Percentiles rank a stretch among this genome's conserved stretches.
Conservation (phyloP, 2,329 filamentous ascomycete species). For the Trichoderma simmonsii region DNA sequence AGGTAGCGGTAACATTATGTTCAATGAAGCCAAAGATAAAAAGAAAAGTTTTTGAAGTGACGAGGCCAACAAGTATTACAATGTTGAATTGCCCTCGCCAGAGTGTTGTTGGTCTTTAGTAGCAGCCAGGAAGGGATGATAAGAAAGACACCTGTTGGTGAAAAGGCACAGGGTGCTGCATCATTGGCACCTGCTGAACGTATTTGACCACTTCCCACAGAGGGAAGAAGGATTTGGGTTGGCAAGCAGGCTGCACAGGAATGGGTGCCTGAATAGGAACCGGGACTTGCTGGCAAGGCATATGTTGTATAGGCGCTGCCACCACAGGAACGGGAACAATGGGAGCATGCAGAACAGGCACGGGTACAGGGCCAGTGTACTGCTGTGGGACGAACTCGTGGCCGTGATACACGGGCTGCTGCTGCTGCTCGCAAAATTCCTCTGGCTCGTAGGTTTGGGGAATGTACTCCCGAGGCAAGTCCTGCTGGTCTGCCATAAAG, state of each 20-base stretch:
- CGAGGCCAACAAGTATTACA: not conserved
- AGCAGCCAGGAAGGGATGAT: constrained; percentile 52
- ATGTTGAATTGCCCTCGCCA: not conserved
- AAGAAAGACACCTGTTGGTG: constrained; percentile 53
- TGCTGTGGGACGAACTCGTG: constrained; percentile 48
- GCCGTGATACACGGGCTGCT: constrained; percentile 36
- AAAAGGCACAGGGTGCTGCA: constrained; percentile 50
- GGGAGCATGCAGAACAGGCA: constrained; percentile 25
- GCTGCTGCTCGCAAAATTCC: constrained; percentile 37
- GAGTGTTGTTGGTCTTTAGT: constrained; percentile 26
- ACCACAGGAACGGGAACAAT: constrained; percentile 18
- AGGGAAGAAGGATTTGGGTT: constrained; percentile 48
- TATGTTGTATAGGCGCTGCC: constrained; percentile 24
- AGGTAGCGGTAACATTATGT: constrained; percentile 1
- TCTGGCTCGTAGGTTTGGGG: constrained; percentile 47
- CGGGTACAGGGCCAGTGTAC: constrained; percentile 40
- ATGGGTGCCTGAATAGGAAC: constrained; percentile 35
- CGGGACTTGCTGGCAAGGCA: constrained; percentile 32
- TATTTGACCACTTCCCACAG: constrained; percentile 54
- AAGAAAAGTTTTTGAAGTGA: not conserved
- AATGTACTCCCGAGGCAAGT: constrained; percentile 40
- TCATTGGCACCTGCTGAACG: constrained; percentile 46
- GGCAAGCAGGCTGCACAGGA: constrained; percentile 36
- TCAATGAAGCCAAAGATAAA: not conserved
- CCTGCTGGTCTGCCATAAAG: constrained; percentile 43